Conservation (phyloP, 306 rosid species). For the Medicago ruthenica region DNA sequence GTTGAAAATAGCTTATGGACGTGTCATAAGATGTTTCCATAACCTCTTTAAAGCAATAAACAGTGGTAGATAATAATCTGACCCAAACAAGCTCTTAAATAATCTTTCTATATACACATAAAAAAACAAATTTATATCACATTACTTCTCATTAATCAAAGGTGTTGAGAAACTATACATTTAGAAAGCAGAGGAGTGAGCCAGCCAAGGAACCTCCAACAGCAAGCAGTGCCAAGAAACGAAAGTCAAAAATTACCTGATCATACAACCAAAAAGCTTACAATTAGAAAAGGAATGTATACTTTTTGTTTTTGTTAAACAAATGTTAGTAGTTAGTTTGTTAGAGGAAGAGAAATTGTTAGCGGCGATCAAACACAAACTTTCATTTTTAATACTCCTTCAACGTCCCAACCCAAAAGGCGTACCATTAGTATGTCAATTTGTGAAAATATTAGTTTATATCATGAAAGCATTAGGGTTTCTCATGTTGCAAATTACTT, state of each 20-base stretch:
- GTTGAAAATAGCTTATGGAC: no score
- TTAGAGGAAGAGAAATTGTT: neutral
- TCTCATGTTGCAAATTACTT: no score
- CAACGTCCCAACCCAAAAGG: neutral
- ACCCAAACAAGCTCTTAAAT: no score
- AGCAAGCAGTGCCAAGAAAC: slow-evolving; percentile 92
- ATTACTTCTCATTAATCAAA: no score
- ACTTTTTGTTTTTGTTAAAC: neutral
- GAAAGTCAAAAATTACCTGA: slow-evolving; percentile 92
- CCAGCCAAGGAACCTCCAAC: slow-evolving; percentile 94
- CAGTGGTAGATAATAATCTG: no score
- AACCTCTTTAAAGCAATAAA: no score
- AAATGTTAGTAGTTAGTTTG: neutral
- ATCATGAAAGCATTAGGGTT: no score
- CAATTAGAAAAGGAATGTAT: slow-evolving; percentile 5
- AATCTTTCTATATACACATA: no score
- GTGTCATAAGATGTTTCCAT: no score
- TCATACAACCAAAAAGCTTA: slow-evolving; percentile 27
- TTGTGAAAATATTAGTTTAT: neutral
- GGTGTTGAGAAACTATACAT: slow-evolving; percentile 38
- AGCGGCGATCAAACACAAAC: neutral
- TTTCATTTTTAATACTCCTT: slow-evolving; percentile 4
- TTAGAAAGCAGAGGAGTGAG: slow-evolving; percentile 91
- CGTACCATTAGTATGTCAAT: neutral
- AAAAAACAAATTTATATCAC: no score